Evolutionary conservation across 2,329 filamentous ascomycete genomes (phyloP).

Genomic region (Didymella pinodella): DNA sequence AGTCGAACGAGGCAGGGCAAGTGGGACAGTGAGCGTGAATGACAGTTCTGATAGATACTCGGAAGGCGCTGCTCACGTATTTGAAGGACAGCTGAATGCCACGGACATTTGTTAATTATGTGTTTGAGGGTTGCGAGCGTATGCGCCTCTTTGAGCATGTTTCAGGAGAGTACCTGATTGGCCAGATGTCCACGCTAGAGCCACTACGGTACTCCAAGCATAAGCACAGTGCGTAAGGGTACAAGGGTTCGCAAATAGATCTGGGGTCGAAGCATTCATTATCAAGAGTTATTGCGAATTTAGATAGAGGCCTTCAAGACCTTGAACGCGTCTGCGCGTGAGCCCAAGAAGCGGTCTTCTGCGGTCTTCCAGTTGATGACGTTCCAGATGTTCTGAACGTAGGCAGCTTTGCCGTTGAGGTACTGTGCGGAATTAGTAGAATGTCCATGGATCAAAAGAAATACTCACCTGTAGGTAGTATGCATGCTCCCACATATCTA

Average conservation of each 20-base stretch:
- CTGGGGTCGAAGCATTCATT: neutral
- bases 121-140: constrained; percentile 28
- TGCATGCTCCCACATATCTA: constrained; percentile 95
- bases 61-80: neutral
- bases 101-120: neutral
- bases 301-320: constrained; percentile 49
- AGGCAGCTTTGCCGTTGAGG: constrained; percentile 76
- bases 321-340: constrained; percentile 50
- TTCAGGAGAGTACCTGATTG: constrained; percentile 46
- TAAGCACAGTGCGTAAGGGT: neutral
- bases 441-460: neutral
- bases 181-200: constrained; percentile 18
- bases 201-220: constrained; percentile 36
- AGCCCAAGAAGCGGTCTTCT: constrained; percentile 67
- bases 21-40: neutral
- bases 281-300: neutral
- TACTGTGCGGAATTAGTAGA: constrained; percentile 60
- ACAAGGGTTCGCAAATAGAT: neutral
- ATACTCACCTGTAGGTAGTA: constrained; percentile 77
- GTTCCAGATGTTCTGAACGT: constrained; percentile 79
- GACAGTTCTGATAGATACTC: neutral
- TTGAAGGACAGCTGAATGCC: constrained; percentile 2
- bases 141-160: constrained; percentile 50
- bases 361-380: constrained; percentile 80
- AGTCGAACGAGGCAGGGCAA: neutral